A percentile compares a stretch with the other conserved stretches of the same genome.
These are phyloP conservation scores for Collariella sp. DNA, from an alignment of 495 filamentous ascomycete genomes.

Conservation along the genomic window DNA sequence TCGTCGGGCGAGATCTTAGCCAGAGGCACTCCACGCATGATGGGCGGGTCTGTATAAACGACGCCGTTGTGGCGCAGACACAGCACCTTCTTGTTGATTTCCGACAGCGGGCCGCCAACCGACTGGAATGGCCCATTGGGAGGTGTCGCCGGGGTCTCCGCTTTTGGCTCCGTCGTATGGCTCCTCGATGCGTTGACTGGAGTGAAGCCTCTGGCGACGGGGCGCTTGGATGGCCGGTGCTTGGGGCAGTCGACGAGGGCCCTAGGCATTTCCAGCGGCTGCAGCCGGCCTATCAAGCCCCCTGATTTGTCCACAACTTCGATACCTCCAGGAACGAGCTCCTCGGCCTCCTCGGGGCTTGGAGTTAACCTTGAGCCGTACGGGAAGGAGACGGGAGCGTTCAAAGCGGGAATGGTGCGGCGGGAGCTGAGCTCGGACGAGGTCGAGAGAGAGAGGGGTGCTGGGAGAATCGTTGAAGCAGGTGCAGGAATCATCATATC, in stretches of 20 bases:
- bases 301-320: constrained; percentile 15
- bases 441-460: not conserved
- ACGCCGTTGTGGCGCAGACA: constrained; percentile 33
- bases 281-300: constrained; percentile 11
- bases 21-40: constrained; percentile 38
- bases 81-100: constrained; percentile 34
- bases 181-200: constrained; percentile 16
- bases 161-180: not conserved
- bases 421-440: constrained; percentile 8
- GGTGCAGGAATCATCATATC: not conserved
- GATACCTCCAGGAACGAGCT: not conserved
- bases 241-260: constrained; percentile 11
- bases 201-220: constrained; percentile 20
- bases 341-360: not conserved
- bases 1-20: constrained; percentile 35
- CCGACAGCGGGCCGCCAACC: constrained; percentile 8
- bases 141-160: not conserved
- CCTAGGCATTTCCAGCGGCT: constrained; percentile 9
- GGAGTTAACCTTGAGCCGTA: not conserved
- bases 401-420: not conserved
- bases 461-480: not conserved
- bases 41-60: constrained; percentile 31
- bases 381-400: not conserved
- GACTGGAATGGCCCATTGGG: not conserved
- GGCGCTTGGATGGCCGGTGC: constrained; percentile 19